Percentiles rank a stretch among this genome's conserved stretches.
phyloP scores from a whole-genome alignment of 257 asterid genomes.

The Solanum habrochaites region DNA sequence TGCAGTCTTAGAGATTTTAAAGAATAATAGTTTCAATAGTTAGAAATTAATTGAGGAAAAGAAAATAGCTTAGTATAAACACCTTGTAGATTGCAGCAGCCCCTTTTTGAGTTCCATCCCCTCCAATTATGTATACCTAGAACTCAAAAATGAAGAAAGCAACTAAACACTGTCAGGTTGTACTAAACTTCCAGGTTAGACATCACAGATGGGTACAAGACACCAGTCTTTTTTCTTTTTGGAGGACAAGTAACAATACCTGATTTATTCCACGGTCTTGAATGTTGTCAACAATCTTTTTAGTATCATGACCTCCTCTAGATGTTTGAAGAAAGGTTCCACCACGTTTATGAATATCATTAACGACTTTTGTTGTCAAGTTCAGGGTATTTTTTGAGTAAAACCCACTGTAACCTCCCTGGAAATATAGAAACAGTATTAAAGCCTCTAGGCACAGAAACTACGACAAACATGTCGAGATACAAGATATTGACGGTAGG shows the following conservation, averaged over 20 bases:
- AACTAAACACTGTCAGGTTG: not conserved
- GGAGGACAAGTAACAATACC: conserved; percentile 21
- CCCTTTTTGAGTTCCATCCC: conserved; percentile 98
- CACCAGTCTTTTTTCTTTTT: not conserved
- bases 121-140: conserved; percentile 96
- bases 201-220: not conserved
- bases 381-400: conserved; percentile 74
- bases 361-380: conserved; percentile 70
- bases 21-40: not conserved
- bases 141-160: conserved; percentile 9
- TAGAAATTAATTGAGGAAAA: not conserved
- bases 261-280: conserved; percentile 94
- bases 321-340: conserved; percentile 93
- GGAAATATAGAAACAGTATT: conserved; percentile 5
- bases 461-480: not conserved
- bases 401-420: conserved; percentile 97
- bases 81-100: conserved; percentile 88
- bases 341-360: conserved; percentile 89
- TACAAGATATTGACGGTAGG: not conserved
- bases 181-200: not conserved
- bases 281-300: conserved; percentile 88
- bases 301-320: conserved; percentile 93
- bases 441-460: not conserved
- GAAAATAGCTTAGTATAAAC: not conserved
- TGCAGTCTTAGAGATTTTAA: not conserved